Conservation (phyloP, 1,284 basidiomycete species). For the Irpex rosettiformis region DNA sequence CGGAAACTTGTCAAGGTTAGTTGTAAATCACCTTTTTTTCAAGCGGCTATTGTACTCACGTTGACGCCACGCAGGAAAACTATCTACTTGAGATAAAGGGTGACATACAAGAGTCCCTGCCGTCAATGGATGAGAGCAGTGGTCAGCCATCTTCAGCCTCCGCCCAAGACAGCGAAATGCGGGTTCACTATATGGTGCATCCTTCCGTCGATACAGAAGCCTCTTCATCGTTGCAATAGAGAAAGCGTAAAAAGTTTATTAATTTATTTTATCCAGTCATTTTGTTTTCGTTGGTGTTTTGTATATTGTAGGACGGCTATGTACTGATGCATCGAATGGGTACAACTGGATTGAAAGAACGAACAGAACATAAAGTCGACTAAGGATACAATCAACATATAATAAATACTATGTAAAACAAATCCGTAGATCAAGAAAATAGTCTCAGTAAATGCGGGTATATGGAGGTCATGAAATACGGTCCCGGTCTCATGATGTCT, state of each 20-base stretch:
- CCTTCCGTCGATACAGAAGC: conserved; percentile 73
- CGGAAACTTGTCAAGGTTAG: conserved; percentile 87
- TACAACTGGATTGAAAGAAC: neutral
- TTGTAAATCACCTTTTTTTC: conserved; percentile 1
- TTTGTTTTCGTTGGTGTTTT: neutral
- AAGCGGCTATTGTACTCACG: conserved; percentile 4
- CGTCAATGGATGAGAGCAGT: conserved; percentile 57
- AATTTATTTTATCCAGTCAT: neutral
- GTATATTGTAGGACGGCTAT: neutral
- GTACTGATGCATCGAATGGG: neutral
- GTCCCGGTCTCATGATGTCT: neutral
- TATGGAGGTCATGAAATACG: too few relatives aligned
- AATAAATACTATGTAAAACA: neutral
- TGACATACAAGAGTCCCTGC: conserved; percentile 76
- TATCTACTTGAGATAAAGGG: conserved; percentile 83
- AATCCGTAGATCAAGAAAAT: neutral
- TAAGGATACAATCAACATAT: neutral
- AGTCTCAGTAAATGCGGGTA: neutral
- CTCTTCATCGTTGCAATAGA: conserved; percentile 29
- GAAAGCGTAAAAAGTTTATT: neutral
- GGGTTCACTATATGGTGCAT: conserved; percentile 78
- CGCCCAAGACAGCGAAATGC: conserved; percentile 51
- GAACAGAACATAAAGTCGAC: neutral
- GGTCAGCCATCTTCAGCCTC: conserved; percentile 41
- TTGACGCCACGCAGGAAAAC: conserved; percentile 58